Conservation (phyloP, 257 asterid species). For the Gentiana macrophylla region DNA sequence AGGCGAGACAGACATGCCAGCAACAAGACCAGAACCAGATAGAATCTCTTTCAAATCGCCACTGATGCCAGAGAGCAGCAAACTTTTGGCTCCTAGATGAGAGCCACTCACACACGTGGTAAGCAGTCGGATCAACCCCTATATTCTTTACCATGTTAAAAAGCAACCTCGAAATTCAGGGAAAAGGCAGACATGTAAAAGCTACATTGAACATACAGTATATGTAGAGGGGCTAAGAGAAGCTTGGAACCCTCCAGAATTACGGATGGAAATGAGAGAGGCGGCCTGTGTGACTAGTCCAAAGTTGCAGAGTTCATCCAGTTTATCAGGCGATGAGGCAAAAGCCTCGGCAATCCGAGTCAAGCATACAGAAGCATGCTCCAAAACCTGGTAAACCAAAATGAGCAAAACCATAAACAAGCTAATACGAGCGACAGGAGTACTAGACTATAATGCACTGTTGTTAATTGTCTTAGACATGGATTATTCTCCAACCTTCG, state of each 20-base stretch:
- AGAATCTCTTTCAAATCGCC: conserved; percentile 87
- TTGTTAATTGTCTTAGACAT: background rate
- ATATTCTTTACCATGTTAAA: conserved; percentile 26
- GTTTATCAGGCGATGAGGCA: conserved; percentile 89
- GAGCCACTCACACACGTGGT: conserved; percentile 95
- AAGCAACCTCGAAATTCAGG: conserved; percentile 9
- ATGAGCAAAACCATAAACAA: background rate
- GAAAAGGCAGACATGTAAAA: conserved; percentile 1
- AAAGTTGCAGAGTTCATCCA: conserved; percentile 89
- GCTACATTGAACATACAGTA: conserved; percentile 41
- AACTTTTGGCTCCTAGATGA: conserved; percentile 75
- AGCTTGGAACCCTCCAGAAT: conserved; percentile 89
- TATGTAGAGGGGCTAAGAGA: conserved; percentile 87
- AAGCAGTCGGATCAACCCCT: conserved; percentile 94
- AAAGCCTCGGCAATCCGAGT: conserved; percentile 98
- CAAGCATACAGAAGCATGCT: conserved; percentile 92
- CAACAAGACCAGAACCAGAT: conserved; percentile 77
- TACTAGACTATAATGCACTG: background rate
- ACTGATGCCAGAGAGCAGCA: conserved; percentile 83
- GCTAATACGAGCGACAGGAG: background rate
- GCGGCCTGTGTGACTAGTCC: conserved; percentile 96
- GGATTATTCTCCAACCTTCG: conserved; percentile 48
- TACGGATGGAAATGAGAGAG: conserved; percentile 72
- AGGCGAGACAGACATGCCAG: conserved; percentile 81
- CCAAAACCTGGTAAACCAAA: conserved; percentile 46